Percentiles rank a stretch among this genome's conserved stretches.
Evolutionary conservation across 1,284 basidiomycete species (phyloP).

Genomic region (Gomphus bonarii): DNA sequence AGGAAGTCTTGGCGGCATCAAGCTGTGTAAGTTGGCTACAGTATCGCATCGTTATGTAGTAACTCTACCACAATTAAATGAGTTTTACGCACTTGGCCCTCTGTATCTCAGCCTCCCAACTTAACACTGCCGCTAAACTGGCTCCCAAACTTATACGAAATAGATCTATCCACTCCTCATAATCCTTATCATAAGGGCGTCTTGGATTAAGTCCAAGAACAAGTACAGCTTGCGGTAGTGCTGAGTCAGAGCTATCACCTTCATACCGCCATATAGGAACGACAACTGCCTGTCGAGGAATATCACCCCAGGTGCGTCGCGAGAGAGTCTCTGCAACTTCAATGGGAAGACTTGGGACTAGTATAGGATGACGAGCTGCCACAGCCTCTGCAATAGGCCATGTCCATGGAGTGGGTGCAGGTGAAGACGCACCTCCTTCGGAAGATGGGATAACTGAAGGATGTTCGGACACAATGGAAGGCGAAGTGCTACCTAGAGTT

Average conservation of each 20-base stretch:
- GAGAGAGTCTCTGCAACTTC: constrained; percentile 7
- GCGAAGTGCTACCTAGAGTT: neutral
- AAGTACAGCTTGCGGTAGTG: constrained; percentile 14
- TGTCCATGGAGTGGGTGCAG: neutral
- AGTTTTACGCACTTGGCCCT: constrained; percentile 17
- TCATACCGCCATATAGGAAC: constrained; percentile 16
- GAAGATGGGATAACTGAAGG: neutral
- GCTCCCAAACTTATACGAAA: constrained; percentile 13
- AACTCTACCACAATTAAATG: neutral
- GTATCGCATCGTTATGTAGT: neutral
- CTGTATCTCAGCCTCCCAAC: constrained; percentile 17
- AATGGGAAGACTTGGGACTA: constrained; percentile 5
- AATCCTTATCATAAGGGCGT: constrained; percentile 17
- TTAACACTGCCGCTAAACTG: constrained; percentile 15
- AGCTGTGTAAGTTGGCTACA: constrained; percentile 20
- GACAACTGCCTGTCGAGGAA: constrained; percentile 16
- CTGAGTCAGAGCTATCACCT: constrained; percentile 7
- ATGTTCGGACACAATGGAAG: neutral
- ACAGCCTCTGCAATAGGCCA: constrained; percentile 13
- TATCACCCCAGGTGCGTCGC: constrained; percentile 19
- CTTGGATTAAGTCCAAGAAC: constrained; percentile 19
- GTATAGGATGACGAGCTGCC: neutral
- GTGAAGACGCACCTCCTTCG: neutral
- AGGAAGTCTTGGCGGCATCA: constrained; percentile 23
- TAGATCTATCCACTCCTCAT: constrained; percentile 16